phyloP scores from a whole-genome alignment of 2,329 filamentous ascomycete genomes.

The Colletotrichum australisinense region DNA sequence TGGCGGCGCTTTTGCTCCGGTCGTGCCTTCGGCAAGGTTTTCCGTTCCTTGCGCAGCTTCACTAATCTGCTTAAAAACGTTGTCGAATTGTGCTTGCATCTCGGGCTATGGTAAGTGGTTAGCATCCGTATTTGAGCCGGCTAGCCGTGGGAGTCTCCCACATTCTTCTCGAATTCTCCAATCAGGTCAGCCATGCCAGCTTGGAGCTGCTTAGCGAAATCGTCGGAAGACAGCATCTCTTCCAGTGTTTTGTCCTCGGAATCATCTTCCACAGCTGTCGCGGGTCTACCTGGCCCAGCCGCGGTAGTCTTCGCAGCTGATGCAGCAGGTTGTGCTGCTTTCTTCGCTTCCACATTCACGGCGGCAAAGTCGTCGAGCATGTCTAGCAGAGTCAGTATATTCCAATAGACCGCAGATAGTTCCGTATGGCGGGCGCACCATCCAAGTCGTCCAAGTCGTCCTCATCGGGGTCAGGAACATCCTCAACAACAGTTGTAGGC shows the following conservation, averaged over 20 bases:
- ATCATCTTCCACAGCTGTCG: slow-evolving; percentile 38
- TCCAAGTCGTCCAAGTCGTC: slow-evolving; percentile 94
- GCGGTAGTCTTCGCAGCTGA: slow-evolving; percentile 20
- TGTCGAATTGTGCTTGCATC: slow-evolving; percentile 83
- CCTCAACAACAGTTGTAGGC: slow-evolving; percentile 52
- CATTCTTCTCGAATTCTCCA: slow-evolving; percentile 70
- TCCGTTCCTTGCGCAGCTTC: slow-evolving; percentile 54
- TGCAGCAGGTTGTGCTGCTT: slow-evolving; percentile 37
- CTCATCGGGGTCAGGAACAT: slow-evolving; percentile 89
- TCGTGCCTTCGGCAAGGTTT: slow-evolving; percentile 31
- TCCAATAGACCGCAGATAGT: neutral
- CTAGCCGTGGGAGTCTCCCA: neutral
- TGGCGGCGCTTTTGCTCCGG: slow-evolving; percentile 38
- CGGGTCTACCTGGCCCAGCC: slow-evolving; percentile 39
- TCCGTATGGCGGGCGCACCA: slow-evolving; percentile 62
- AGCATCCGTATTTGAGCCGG: neutral
- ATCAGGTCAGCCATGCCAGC: slow-evolving; percentile 89
- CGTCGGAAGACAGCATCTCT: slow-evolving; percentile 73
- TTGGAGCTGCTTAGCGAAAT: slow-evolving; percentile 88
- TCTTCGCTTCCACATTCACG: slow-evolving; percentile 65
- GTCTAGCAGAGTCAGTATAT: slow-evolving; percentile 63
- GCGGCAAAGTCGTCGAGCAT: slow-evolving; percentile 92
- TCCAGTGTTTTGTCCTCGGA: slow-evolving; percentile 44
- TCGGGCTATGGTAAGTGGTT: slow-evolving; percentile 62
- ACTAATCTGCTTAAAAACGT: slow-evolving; percentile 79